These are phyloP conservation scores for Mucor velutinosus DNA, from an alignment of 371 early-diverging fungal species.

Conservation along the genomic window DNA sequence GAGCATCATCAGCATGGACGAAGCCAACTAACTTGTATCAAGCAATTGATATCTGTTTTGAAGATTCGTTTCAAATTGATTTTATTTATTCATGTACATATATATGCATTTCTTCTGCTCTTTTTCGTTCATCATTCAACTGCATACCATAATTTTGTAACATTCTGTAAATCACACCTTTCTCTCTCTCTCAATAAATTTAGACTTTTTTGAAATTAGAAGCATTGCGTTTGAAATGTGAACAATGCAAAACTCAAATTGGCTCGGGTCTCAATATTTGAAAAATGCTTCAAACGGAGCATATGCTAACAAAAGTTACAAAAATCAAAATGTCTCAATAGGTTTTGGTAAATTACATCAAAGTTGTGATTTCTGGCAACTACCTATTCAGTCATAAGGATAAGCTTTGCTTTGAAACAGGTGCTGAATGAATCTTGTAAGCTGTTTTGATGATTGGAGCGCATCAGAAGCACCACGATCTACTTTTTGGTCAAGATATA, in stretches of 20 bases:
- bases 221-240: neutral
- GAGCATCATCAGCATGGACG: slow-evolving; percentile 2
- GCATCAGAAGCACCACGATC: no score
- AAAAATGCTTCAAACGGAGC: neutral
- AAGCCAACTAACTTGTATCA: neutral
- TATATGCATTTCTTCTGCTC: neutral
- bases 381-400: neutral
- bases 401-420: neutral
- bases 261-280: neutral
- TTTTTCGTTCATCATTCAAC: neutral
- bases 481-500: no score
- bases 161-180: neutral
- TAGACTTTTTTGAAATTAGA: neutral
- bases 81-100: neutral
- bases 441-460: no score
- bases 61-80: neutral
- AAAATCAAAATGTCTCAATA: neutral
- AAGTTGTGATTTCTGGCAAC: neutral
- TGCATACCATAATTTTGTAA: neutral
- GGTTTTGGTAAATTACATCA: neutral
- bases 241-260: neutral
- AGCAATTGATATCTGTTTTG: neutral
- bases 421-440: neutral
- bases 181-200: neutral
- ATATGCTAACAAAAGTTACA: neutral